phyloP scores from a whole-genome alignment of 306 rosid species.

The Trifolium dubium region DNA sequence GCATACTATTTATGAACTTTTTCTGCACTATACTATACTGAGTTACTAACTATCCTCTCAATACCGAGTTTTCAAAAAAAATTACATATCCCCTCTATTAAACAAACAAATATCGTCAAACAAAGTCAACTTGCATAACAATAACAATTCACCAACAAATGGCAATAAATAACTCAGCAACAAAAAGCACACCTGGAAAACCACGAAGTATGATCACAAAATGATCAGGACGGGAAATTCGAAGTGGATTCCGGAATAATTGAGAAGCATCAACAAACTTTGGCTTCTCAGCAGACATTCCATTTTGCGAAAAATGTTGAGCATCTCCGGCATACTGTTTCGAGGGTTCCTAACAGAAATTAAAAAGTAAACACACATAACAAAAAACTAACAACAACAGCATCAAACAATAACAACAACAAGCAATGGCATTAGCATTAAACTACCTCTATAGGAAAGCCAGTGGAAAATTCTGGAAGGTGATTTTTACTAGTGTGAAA shows the following conservation, averaged over 20 bases:
- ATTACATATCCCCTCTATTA: too few species aligned
- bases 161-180: neutral
- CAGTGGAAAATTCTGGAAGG: conserved; percentile 53
- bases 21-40: neutral
- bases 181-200: conserved; percentile 73
- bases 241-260: conserved; percentile 70
- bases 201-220: conserved; percentile 87
- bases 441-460: conserved; percentile 58
- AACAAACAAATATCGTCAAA: conserved; percentile 19
- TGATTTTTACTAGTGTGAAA: conserved; percentile 52
- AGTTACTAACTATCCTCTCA: too few species aligned
- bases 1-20: conserved; percentile 20
- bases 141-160: conserved; percentile 1
- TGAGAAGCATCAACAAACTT: conserved; percentile 52
- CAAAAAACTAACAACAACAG: neutral
- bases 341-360: conserved; percentile 30
- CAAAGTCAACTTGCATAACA: conserved; percentile 1
- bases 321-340: conserved; percentile 46
- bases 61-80: too few species aligned
- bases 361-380: neutral
- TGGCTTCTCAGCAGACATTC: conserved; percentile 40
- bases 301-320: conserved; percentile 38
- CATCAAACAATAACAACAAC: conserved; percentile 15
- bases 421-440: conserved; percentile 38
- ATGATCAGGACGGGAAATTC: conserved; percentile 86